A percentile compares a stretch with the other conserved stretches of the same genome.
These are phyloP conservation scores for Colletotrichum aenigma DNA, from an alignment of 2,329 filamentous ascomycete genomes.

Conservation along the genomic window DNA sequence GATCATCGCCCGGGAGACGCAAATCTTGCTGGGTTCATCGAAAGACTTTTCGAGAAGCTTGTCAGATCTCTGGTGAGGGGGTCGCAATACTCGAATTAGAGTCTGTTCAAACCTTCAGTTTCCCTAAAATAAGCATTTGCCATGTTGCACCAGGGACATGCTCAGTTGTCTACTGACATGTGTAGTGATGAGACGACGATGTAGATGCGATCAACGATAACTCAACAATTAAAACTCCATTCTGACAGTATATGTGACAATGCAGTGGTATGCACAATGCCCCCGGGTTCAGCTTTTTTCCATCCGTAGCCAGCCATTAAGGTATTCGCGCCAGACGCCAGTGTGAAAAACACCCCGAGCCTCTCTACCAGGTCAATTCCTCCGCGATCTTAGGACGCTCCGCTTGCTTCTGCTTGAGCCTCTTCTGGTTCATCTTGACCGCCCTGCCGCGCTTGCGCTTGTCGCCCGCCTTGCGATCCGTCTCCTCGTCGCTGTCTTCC, in stretches of 20 bases:
- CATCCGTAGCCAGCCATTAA: conserved; percentile 16
- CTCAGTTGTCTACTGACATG: background rate
- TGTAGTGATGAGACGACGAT: background rate
- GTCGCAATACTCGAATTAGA: background rate
- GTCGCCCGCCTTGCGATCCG: conserved; percentile 59
- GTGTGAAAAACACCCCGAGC: background rate
- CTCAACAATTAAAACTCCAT: background rate
- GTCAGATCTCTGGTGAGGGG: background rate
- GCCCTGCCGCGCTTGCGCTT: conserved; percentile 58
- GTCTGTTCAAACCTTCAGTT: background rate
- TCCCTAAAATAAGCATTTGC: background rate
- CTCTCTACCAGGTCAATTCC: conserved; percentile 44
- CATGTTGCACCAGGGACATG: background rate
- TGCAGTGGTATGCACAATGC: conserved; percentile 13
- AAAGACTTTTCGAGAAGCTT: background rate
- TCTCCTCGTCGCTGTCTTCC: conserved; percentile 60
- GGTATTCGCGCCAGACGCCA: conserved; percentile 19
- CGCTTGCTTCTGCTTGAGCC: conserved; percentile 51
- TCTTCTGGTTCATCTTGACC: conserved; percentile 50
- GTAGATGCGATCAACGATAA: background rate
- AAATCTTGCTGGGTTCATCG: background rate
- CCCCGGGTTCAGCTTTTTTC: conserved; percentile 6
- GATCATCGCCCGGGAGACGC: background rate
- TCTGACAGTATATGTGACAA: conserved; percentile 7
- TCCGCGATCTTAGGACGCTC: conserved; percentile 45